These are phyloP conservation scores for Paecilomyces fulvus DNA, from an alignment of 2,329 filamentous ascomycete genomes.

Conservation along the genomic window DNA sequence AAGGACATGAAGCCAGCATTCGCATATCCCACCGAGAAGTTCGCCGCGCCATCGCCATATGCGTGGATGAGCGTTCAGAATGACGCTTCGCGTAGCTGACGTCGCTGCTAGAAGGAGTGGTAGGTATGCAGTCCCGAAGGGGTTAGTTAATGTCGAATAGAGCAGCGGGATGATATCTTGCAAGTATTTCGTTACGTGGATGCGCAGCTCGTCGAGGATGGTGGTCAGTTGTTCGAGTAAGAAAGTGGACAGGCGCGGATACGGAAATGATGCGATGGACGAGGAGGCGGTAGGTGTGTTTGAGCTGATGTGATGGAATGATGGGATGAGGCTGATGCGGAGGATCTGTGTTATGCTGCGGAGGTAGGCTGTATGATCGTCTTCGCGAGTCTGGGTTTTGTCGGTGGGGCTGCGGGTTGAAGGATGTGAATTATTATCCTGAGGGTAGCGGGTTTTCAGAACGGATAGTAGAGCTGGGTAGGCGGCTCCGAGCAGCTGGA, in stretches of 20 bases:
- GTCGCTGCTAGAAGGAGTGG: conserved; percentile 47
- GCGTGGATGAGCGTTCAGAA: conserved; percentile 62
- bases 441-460: conserved; percentile 33
- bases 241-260: conserved; percentile 42
- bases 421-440: not conserved
- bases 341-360: conserved; percentile 18
- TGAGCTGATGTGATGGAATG: conserved; percentile 40
- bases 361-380: conserved; percentile 16
- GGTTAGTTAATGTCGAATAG: conserved; percentile 56
- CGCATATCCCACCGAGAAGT: conserved; percentile 52
- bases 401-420: not conserved
- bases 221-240: conserved; percentile 21
- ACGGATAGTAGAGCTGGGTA: conserved; percentile 61
- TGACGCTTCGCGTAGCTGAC: conserved; percentile 46
- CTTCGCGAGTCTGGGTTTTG: not conserved
- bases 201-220: conserved; percentile 23
- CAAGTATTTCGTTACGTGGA: conserved; percentile 31
- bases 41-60: conserved; percentile 55
- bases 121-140: conserved; percentile 53
- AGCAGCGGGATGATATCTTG: conserved; percentile 61
- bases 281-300: conserved; percentile 36
- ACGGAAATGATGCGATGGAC: conserved; percentile 36
- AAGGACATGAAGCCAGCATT: conserved; percentile 54
- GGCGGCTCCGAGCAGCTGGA: conserved; percentile 53
- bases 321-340: conserved; percentile 27